These are phyloP conservation scores for Trichoderma sp. DNA, from an alignment of 2,329 filamentous ascomycete genomes.

Conservation along the genomic window DNA sequence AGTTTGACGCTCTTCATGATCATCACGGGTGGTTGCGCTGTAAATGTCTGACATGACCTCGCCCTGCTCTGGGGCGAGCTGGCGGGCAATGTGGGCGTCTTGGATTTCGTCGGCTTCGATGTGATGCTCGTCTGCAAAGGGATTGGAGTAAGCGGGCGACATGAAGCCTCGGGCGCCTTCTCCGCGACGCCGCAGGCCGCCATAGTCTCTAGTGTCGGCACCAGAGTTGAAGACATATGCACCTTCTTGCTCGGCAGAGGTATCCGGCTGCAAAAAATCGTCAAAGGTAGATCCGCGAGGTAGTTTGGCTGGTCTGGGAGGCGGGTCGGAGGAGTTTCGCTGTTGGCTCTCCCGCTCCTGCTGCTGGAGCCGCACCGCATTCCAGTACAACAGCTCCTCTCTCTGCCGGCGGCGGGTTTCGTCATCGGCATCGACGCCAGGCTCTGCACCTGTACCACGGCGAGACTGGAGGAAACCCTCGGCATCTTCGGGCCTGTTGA, in stretches of 20 bases:
- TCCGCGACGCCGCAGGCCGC: conserved; percentile 50
- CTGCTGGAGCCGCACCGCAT: conserved; percentile 53
- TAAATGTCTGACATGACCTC: conserved; percentile 56
- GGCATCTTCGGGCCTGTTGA: conserved; percentile 65
- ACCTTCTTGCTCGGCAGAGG: conserved; percentile 52
- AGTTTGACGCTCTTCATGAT: conserved; percentile 27
- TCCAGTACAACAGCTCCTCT: conserved; percentile 67
- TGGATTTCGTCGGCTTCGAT: conserved; percentile 49
- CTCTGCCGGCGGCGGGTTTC: conserved; percentile 59
- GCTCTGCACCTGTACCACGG: conserved; percentile 40
- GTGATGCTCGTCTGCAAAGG: conserved; percentile 57
- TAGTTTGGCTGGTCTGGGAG: conserved; percentile 17
- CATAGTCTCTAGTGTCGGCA: conserved; percentile 43
- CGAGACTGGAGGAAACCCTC: conserved; percentile 59
- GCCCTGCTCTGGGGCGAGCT: conserved; percentile 46
- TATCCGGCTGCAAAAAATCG: conserved; percentile 55
- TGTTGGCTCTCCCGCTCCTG: conserved; percentile 23
- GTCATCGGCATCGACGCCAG: conserved; percentile 60
- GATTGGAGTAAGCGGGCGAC: conserved; percentile 52
- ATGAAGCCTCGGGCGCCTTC: conserved; percentile 47
- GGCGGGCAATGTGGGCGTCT: conserved; percentile 37
- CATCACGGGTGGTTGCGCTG: conserved; percentile 51
- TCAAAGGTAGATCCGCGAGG: conserved; percentile 52
- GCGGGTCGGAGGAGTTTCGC: background rate
- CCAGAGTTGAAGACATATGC: conserved; percentile 59